Conservation (phyloP, 140 eudicot genomes). For the Flaveria floridana region DNA sequence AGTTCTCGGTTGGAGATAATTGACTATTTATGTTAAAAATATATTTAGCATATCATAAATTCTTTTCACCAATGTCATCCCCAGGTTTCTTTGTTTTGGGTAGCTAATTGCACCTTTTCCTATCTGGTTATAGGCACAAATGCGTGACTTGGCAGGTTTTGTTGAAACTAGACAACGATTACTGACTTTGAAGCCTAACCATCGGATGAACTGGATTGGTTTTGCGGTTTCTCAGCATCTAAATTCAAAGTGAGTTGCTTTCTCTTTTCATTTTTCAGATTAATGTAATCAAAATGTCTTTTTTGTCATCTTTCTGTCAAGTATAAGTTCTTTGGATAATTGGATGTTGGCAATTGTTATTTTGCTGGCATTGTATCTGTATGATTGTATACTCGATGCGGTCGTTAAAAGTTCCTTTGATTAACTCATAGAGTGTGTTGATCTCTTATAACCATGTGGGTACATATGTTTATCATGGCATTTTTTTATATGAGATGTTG, state of each 20-base stretch:
- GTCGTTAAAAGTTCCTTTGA: neutral
- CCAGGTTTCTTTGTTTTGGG: slow-evolving; percentile 12
- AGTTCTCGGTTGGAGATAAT: neutral
- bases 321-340: slow-evolving; percentile 10
- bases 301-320: neutral
- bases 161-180: slow-evolving; percentile 96
- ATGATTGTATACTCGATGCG: neutral
- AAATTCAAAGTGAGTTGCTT: slow-evolving; percentile 64
- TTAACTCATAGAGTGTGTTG: neutral
- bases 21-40: neutral
- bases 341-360: slow-evolving; percentile 11
- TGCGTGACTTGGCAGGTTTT: slow-evolving; percentile 97
- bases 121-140: slow-evolving; percentile 68
- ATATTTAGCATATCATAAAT: slow-evolving; percentile 1
- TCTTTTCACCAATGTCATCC: neutral
- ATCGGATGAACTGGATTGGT: slow-evolving; percentile 99
- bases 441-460: neutral
- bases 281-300: neutral
- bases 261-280: neutral
- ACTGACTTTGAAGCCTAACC: slow-evolving; percentile 91
- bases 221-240: slow-evolving; percentile 96
- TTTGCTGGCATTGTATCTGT: neutral
- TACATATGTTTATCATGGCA: neutral
- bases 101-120: slow-evolving; percentile 27
- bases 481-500: neutral